phyloP scores from a whole-genome alignment of 2,329 filamentous ascomycete species.

The Aureobasidium sp. region DNA sequence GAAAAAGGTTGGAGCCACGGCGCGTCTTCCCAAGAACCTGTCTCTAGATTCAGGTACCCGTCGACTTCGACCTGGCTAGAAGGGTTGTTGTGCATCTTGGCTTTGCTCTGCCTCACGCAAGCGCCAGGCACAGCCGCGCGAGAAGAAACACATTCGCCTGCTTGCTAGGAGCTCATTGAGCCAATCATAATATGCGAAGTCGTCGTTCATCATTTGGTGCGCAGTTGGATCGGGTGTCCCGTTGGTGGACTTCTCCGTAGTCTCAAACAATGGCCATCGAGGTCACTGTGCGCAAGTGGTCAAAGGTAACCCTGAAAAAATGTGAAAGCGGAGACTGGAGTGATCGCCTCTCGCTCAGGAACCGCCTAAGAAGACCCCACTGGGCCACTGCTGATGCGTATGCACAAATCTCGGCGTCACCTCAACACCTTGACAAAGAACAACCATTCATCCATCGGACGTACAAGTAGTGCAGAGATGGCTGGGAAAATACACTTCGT shows the following conservation, averaged over 20 bases:
- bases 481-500: conserved; percentile 2
- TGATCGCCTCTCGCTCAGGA: not conserved
- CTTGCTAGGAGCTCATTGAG: not conserved
- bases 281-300: not conserved
- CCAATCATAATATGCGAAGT: not conserved
- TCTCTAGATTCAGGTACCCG: conserved; percentile 12
- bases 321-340: not conserved
- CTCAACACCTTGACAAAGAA: not conserved
- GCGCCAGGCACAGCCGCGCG: conserved; percentile 12
- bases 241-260: not conserved
- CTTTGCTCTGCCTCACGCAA: conserved; percentile 11
- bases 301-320: not conserved
- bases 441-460: not conserved
- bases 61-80: conserved; percentile 2
- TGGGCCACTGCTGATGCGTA: not conserved
- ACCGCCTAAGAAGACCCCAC: not conserved
- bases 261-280: not conserved
- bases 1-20: conserved; percentile 8
- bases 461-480: not conserved
- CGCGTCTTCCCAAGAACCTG: conserved; percentile 1
- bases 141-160: not conserved
- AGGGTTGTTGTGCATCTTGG: conserved; percentile 3
- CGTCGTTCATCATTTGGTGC: not conserved
- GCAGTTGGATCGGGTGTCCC: not conserved
- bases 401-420: conserved; percentile 10